A percentile compares a stretch with the other conserved stretches of the same genome.
phyloP scores from a whole-genome alignment of 1,284 basidiomycete genomes.

The Melampsora larici-populina region DNA sequence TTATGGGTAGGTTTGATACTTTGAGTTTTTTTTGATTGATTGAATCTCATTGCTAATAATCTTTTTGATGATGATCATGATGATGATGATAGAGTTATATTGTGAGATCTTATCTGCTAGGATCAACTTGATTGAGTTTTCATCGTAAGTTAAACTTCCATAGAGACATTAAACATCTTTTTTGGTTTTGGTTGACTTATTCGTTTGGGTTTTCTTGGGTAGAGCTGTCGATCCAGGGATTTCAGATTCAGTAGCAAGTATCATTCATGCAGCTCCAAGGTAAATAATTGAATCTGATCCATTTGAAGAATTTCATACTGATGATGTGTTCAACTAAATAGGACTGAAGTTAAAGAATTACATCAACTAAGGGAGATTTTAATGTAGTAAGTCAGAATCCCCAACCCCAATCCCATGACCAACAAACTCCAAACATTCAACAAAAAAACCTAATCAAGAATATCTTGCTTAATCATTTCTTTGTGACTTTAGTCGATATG shows the following conservation, averaged over 20 bases:
- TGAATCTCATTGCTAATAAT: not conserved
- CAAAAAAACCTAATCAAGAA: too few species aligned
- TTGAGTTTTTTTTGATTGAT: not conserved
- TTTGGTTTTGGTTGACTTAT: too few species aligned
- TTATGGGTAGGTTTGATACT: conserved; percentile 46
- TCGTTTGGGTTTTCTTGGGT: not conserved
- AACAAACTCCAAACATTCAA: not conserved
- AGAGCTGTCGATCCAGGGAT: not conserved
- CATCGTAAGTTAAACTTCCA: not conserved
- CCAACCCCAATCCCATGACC: not conserved
- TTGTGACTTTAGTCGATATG: not conserved
- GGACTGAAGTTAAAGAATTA: conserved; percentile 3
- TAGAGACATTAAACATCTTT: not conserved
- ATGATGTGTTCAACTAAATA: not conserved
- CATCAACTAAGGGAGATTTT: not conserved
- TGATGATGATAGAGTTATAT: not conserved
- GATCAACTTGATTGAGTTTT: not conserved
- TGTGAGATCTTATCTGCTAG: not conserved
- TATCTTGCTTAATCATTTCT: too few species aligned
- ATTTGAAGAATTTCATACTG: not conserved
- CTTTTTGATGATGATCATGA: too few species aligned
- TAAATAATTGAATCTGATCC: not conserved
- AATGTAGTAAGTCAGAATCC: conserved; percentile 1
- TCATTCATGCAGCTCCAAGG: conserved; percentile 3
- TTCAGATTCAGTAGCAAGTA: not conserved